Conservation (phyloP, 2,329 filamentous ascomycete species). For the Whalleya microplaca region DNA sequence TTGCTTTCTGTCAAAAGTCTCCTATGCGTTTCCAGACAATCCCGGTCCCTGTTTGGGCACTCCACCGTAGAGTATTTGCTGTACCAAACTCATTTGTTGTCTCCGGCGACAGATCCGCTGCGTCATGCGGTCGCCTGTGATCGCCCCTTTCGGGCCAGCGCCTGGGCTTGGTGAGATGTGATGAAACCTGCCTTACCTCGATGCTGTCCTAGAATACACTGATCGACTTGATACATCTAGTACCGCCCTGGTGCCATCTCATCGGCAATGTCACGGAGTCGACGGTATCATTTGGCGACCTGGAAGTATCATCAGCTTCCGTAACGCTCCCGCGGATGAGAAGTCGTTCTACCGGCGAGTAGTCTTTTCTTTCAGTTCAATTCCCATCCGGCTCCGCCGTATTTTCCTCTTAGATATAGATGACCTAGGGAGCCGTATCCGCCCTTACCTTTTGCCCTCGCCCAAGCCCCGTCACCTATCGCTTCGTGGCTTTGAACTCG, state of each 20-base stretch:
- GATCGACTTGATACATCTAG: constrained; percentile 34
- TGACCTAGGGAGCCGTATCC: constrained; percentile 20
- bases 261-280: constrained; percentile 35
- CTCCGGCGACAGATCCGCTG: constrained; percentile 40
- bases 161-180: constrained; percentile 41
- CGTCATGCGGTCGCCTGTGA: constrained; percentile 47
- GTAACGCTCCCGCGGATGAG: constrained; percentile 26
- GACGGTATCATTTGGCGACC: constrained; percentile 31
- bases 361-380: constrained; percentile 14
- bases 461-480: constrained; percentile 42
- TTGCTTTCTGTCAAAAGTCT: constrained; percentile 46
- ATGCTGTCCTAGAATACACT: constrained; percentile 34
- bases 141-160: constrained; percentile 43
- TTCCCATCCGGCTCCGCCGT: constrained; percentile 24
- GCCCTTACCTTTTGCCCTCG: constrained; percentile 21
- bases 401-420: constrained; percentile 19
- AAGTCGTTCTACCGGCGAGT: constrained; percentile 24
- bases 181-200: constrained; percentile 46
- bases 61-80: constrained; percentile 45
- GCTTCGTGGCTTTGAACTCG: constrained; percentile 46
- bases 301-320: constrained; percentile 25
- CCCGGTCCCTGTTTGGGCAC: constrained; percentile 46
- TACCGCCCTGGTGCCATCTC: constrained; percentile 28
- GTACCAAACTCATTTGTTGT: constrained; percentile 47
- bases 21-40: constrained; percentile 43